Conservation (phyloP, 2,329 filamentous ascomycete species). For the Xylaria sp. region DNA sequence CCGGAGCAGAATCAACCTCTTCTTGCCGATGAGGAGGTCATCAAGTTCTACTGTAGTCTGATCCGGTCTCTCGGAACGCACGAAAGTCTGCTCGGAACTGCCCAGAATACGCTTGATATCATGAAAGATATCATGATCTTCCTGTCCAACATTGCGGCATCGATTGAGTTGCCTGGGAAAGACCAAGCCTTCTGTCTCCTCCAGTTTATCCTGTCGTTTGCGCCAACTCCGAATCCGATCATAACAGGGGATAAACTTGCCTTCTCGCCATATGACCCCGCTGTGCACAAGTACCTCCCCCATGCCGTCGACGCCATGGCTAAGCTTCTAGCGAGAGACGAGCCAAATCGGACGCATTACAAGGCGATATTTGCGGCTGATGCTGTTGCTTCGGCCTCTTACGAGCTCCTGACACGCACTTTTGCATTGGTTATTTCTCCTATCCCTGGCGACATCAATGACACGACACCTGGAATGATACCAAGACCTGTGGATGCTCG, state of each 20-base stretch:
- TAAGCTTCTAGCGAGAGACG: constrained; percentile 86
- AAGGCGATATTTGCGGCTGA: constrained; percentile 75
- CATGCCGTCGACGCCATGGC: constrained; percentile 85
- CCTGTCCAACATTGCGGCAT: constrained; percentile 80
- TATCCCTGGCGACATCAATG: constrained; percentile 60
- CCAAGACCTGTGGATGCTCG: constrained; percentile 70
- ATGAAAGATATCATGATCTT: constrained; percentile 93
- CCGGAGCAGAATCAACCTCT: constrained; percentile 64
- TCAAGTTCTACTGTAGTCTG: constrained; percentile 77
- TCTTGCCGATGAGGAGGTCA: constrained; percentile 69
- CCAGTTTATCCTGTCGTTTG: constrained; percentile 86
- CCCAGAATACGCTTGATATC: constrained; percentile 85
- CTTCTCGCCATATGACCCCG: constrained; percentile 76
- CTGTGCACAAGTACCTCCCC: constrained; percentile 79
- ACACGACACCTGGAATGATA: constrained; percentile 54
- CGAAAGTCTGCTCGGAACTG: constrained; percentile 75
- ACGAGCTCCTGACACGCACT: constrained; percentile 77
- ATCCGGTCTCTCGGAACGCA: constrained; percentile 86
- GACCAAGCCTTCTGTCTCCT: constrained; percentile 84
- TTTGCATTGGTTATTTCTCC: constrained; percentile 84
- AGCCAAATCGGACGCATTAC: constrained; percentile 84
- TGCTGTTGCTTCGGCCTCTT: constrained; percentile 55
- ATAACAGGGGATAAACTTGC: constrained; percentile 54
- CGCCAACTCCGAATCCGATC: constrained; percentile 68
- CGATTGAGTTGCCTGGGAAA: constrained; percentile 73